Conservation (phyloP, 2,329 filamentous ascomycete genomes). For the Pyrenochaeta sp. region DNA sequence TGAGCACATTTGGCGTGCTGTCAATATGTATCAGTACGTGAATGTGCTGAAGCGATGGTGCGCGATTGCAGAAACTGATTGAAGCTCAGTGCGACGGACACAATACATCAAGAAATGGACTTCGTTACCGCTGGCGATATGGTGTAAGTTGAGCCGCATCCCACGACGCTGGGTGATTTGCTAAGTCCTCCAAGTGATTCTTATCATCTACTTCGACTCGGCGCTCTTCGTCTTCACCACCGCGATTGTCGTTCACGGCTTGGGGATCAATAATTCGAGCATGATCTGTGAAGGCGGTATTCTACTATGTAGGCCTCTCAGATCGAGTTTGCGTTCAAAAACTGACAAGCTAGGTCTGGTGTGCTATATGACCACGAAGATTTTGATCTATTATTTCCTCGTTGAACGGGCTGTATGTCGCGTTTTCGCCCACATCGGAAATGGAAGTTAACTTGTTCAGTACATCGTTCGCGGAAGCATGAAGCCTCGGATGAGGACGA, state of each 20-base stretch:
- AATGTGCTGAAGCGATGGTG: not conserved
- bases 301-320: slow-evolving; percentile 56
- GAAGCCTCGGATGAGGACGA: slow-evolving; percentile 63
- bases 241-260: slow-evolving; percentile 63
- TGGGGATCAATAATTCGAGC: slow-evolving; percentile 62
- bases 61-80: not conserved
- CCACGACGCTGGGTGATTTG: not conserved
- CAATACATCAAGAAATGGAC: slow-evolving; percentile 30
- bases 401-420: slow-evolving; percentile 67
- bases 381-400: slow-evolving; percentile 71
- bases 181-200: slow-evolving; percentile 57
- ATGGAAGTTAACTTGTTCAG: slow-evolving; percentile 47
- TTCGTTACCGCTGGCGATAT: slow-evolving; percentile 28
- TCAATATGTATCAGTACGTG: slow-evolving; percentile 23
- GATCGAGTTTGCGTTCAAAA: not conserved
- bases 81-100: slow-evolving; percentile 29
- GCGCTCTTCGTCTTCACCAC: slow-evolving; percentile 67
- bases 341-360: slow-evolving; percentile 50
- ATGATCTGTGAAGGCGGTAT: slow-evolving; percentile 65
- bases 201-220: slow-evolving; percentile 67
- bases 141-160: slow-evolving; percentile 12
- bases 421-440: not conserved
- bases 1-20: slow-evolving; percentile 32
- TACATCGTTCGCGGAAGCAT: slow-evolving; percentile 64
- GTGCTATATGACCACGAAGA: slow-evolving; percentile 70